Conservation (phyloP, 345 rosid species). For the Pistacia vera region DNA sequence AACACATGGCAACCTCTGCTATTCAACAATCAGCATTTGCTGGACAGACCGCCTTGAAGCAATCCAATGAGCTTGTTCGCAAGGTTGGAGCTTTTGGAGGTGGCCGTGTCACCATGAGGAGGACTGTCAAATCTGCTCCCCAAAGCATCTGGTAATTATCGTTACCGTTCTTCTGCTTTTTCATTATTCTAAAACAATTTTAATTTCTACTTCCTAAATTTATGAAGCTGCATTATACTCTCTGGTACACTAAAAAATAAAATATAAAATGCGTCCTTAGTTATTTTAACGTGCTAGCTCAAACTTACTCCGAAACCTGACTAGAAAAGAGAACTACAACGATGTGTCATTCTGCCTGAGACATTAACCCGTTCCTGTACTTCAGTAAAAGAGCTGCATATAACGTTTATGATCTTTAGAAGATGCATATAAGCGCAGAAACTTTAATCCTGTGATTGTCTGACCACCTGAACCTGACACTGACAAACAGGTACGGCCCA, state of each 20-base stretch:
- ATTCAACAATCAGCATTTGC: conserved; percentile 83
- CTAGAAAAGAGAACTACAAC: not conserved
- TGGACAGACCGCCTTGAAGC: conserved; percentile 73
- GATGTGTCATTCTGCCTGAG: not conserved
- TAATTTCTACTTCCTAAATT: not conserved
- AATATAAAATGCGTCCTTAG: too few relatives aligned
- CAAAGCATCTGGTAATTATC: conserved; percentile 77
- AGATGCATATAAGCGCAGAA: too few relatives aligned
- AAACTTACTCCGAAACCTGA: too few relatives aligned
- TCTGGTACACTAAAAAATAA: too few relatives aligned
- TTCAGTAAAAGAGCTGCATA: not conserved
- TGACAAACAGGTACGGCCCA: conserved; percentile 82
- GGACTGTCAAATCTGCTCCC: conserved; percentile 81
- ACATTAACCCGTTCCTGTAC: not conserved
- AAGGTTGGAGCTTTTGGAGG: conserved; percentile 64
- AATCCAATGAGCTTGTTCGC: conserved; percentile 68
- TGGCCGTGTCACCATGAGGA: conserved; percentile 75
- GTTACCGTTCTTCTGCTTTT: not conserved
- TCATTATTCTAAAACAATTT: too few relatives aligned
- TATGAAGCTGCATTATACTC: too few relatives aligned
- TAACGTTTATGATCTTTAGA: too few relatives aligned
- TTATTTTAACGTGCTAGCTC: too few relatives aligned
- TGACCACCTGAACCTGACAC: not conserved
- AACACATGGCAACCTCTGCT: conserved; percentile 79
- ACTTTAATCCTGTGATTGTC: not conserved